Evolutionary conservation across 1,139 yeast species (phyloP).

Genomic region (Hyphopichia pseudoburtonii): DNA sequence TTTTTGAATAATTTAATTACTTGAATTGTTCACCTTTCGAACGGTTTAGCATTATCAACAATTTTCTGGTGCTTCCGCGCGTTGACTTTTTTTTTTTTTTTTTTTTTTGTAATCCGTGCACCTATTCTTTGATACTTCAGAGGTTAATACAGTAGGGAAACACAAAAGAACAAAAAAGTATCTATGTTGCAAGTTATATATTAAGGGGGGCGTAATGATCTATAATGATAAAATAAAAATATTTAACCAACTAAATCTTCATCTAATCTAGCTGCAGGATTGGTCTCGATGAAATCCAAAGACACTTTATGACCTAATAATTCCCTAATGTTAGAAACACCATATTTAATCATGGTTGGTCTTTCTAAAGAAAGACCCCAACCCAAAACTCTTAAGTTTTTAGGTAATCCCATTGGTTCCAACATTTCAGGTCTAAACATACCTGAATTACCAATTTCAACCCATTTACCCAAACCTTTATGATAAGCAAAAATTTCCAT

Average conservation of each 20-base stretch:
- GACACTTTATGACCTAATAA: conserved; percentile 92
- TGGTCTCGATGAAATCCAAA: conserved; percentile 88
- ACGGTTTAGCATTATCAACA: too few species aligned
- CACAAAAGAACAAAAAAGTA: background rate
- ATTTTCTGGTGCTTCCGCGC: too few species aligned
- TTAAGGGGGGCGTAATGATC: background rate
- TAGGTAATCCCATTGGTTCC: conserved; percentile 96
- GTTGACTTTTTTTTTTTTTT: background rate
- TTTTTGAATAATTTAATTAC: too few species aligned
- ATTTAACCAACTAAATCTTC: conserved; percentile 36
- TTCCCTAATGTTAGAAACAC: conserved; percentile 92
- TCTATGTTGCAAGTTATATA: conserved; percentile 1
- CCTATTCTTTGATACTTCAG: too few species aligned
- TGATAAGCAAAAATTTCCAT: conserved; percentile 98
- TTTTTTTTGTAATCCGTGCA: background rate
- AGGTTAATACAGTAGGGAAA: too few species aligned
- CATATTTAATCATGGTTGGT: conserved; percentile 99
- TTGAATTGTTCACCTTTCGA: background rate
- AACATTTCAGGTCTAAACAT: conserved; percentile 99
- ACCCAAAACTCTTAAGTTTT: conserved; percentile 90
- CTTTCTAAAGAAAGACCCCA: conserved; percentile 98
- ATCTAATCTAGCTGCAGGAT: conserved; percentile 97
- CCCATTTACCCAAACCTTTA: conserved; percentile 93
- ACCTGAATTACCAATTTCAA: conserved; percentile 98
- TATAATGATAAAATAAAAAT: too few species aligned